Base-by-base conservation (phyloP, 1,284 basidiomycete genomes). In the Ganoderma sinense region DNA sequence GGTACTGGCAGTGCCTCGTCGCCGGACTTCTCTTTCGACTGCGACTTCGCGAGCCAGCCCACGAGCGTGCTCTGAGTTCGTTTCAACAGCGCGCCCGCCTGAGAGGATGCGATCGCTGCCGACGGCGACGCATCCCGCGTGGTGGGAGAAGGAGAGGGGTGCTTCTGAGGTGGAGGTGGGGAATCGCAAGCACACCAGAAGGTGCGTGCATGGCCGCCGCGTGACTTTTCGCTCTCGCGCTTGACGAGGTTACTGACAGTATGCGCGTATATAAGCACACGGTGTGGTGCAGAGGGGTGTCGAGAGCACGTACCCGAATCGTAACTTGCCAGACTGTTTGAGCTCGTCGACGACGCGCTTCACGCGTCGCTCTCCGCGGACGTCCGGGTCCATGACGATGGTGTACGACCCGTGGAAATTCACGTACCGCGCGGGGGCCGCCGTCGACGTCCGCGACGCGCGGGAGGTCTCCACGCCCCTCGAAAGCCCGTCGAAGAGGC, bases 321-420 rank as follows among this genome's bases (percentile, higher is more conserved):
- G 71, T 1, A 75, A 29, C 41, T 69, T 60, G 6, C 58, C 71
- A 14, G 69, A 43, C 60, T 67, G 69, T 4, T 59, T 51, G 26
- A 75, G 66, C 23, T 71, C 69, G 16, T 33, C 58, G 14, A 73
- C 69, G 36, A 74, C 43, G 18, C 68, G 63, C 64, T 67, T 66
- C 51, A 69, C 72, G 55, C 68, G 75, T 23, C 61, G 51, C 40
- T 51, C 41, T 18, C 61, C 31, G 7, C 43, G 29, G 18, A 75
- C 48, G n/a, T 60, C 56, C 8, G 75, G 75, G 64, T 78, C 75
- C 53, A 73, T 69, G 43, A 76, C 67, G 40, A 77, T 71, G n/a
- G 75, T 69, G 67, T 71, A 77, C 10, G 69, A 53, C 10, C 75
- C 74, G n/a, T 62, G 61, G 70, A 76, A 76, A 20, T 62, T 45